Percentiles rank a stretch among this genome's conserved stretches.
Evolutionary conservation across 176 grass and related monocot species (phyloP).

Genomic region (Raddia guianensis): DNA sequence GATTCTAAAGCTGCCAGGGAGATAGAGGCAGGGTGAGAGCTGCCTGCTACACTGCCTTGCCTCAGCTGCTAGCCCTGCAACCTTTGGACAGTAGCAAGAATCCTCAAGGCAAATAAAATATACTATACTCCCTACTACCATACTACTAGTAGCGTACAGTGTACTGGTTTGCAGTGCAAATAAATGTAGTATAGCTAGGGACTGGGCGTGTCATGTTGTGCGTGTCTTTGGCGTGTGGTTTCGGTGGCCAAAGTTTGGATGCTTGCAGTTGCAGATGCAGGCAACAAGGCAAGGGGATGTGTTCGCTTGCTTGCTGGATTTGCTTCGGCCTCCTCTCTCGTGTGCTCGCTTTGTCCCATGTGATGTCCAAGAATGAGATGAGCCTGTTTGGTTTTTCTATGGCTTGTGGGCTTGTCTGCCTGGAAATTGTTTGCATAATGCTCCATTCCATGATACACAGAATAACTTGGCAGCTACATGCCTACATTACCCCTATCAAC

Average conservation of each 20-base stretch:
- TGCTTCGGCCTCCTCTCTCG: background rate
- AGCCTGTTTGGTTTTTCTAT: conserved; percentile 11
- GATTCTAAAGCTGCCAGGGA: conserved; percentile 42
- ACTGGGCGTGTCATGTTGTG: background rate
- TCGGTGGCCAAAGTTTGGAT: background rate
- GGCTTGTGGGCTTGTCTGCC: background rate
- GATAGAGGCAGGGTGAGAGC: background rate
- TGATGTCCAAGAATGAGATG: background rate
- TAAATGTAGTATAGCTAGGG: background rate
- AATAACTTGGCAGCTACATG: no score
- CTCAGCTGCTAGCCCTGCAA: background rate
- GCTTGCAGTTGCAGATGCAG: background rate
- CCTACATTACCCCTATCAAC: background rate
- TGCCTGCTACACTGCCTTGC: background rate
- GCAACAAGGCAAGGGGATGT: background rate
- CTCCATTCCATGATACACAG: background rate
- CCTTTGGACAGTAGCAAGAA: background rate
- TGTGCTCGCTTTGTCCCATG: conserved; percentile 17
- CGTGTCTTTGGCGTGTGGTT: background rate
- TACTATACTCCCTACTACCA: no score
- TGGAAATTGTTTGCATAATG: background rate
- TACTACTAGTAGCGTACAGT: background rate
- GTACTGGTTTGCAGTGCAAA: background rate
- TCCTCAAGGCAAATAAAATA: background rate
- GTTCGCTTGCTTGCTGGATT: no score